These are phyloP conservation scores for Boletus fagicola DNA, from an alignment of 768 basidiomycete genomes.

Conservation along the genomic window DNA sequence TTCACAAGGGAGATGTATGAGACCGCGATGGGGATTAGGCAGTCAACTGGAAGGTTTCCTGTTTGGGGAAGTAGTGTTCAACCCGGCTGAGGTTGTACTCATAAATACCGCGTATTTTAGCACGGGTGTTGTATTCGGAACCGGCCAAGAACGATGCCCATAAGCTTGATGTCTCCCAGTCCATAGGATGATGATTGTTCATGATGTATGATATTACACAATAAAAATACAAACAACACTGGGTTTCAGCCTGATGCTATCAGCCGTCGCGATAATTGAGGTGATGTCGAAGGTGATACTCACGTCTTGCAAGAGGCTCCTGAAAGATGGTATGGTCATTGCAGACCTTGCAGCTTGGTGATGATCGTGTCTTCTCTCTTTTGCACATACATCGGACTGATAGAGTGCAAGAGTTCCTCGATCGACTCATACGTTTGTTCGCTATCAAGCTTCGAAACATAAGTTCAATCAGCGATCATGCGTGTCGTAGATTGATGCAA, in stretches of 20 bases:
- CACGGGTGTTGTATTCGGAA: background rate
- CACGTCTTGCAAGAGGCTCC: conserved; percentile 5
- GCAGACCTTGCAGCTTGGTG: conserved; percentile 46
- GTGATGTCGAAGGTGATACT: conserved; percentile 1
- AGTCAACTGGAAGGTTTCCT: conserved; percentile 17
- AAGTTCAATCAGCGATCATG: conserved; percentile 11
- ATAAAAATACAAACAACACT: conserved; percentile 15
- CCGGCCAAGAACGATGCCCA: background rate
- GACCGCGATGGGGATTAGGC: conserved; percentile 43
- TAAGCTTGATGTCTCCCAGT: background rate
- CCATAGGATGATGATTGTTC: background rate
- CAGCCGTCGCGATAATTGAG: background rate
- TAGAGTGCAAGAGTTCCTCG: conserved; percentile 53
- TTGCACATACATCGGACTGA: conserved; percentile 53
- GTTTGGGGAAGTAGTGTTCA: background rate
- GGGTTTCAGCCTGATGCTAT: background rate
- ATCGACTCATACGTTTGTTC: conserved; percentile 51
- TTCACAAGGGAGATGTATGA: conserved; percentile 63
- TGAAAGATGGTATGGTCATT: conserved; percentile 12
- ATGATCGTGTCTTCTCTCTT: conserved; percentile 48
- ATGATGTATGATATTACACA: conserved; percentile 9
- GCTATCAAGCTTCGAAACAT: conserved; percentile 24
- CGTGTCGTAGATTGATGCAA: background rate
- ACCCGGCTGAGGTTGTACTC: background rate
- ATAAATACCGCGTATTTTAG: background rate